Percentiles rank a stretch among this genome's conserved stretches.
phyloP scores from a whole-genome alignment of 2,329 filamentous ascomycete genomes.

The Paecilomyces fulvus region DNA sequence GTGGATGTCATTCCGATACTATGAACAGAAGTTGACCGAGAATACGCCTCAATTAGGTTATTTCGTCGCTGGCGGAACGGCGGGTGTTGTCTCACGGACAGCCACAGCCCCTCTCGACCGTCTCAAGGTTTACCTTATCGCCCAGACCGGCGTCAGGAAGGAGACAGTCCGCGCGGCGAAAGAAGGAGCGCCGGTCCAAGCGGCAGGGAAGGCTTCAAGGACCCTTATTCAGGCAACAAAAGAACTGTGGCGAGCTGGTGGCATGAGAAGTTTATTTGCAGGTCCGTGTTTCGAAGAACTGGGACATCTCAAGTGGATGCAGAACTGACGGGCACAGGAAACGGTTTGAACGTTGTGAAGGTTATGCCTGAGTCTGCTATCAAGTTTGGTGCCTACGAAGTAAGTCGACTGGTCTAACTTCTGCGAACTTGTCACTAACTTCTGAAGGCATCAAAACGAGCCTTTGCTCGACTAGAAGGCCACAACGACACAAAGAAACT shows the following conservation, averaged over 20 bases:
- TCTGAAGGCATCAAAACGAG: constrained; percentile 67
- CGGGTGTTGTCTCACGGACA: constrained; percentile 89
- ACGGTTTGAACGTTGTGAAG: constrained; percentile 92
- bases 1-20: constrained; percentile 36
- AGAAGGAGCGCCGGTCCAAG: constrained; percentile 57
- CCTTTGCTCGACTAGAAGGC: constrained; percentile 77
- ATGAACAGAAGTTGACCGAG: constrained; percentile 39
- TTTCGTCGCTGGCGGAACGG: constrained; percentile 89
- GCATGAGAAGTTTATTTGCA: constrained; percentile 82
- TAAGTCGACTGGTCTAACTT: constrained; percentile 21
- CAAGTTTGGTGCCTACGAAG: constrained; percentile 95
- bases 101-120: constrained; percentile 93
- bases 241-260: constrained; percentile 78
- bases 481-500: constrained; percentile 74
- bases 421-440: constrained; percentile 9
- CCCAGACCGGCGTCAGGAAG: constrained; percentile 62
- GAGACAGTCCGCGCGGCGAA: constrained; percentile 58
- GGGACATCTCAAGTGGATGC: neutral
- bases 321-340: constrained; percentile 51
- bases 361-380: constrained; percentile 99
- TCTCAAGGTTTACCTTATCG: constrained; percentile 93
- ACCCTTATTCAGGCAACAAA: constrained; percentile 66
- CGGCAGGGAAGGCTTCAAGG: constrained; percentile 55
- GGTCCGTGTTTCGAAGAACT: constrained; percentile 48
- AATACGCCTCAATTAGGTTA: constrained; percentile 62